Evolutionary conservation across 495 filamentous ascomycete genomes (phyloP).

Genomic region (Parachaetomium inaequale): DNA sequence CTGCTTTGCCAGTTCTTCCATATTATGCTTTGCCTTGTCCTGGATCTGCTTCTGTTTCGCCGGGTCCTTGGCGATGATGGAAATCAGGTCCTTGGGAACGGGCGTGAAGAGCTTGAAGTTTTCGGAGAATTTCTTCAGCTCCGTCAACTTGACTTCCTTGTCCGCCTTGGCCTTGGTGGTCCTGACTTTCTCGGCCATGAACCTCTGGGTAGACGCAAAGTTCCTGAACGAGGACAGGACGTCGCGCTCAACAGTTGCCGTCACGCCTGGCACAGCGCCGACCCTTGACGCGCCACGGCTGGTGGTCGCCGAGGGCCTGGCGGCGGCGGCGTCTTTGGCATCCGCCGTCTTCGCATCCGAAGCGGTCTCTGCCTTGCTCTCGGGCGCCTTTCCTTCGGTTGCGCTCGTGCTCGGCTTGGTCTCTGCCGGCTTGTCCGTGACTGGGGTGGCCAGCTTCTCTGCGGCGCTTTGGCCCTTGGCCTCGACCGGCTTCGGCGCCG

Average conservation of each 20-base stretch:
- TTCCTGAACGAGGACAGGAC: conserved; percentile 75
- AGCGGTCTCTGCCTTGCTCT: conserved; percentile 16
- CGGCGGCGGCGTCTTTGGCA: conserved; percentile 26
- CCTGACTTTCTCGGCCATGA: conserved; percentile 66
- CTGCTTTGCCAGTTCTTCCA: conserved; percentile 52
- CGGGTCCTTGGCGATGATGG: conserved; percentile 93
- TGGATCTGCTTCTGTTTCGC: conserved; percentile 89
- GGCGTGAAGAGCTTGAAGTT: conserved; percentile 91
- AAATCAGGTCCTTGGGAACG: conserved; percentile 85
- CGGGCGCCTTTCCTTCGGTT: conserved; percentile 31
- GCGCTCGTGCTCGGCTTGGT: conserved; percentile 19
- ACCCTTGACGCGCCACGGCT: conserved; percentile 42
- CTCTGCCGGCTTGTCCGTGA: conserved; percentile 32
- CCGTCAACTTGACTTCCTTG: conserved; percentile 84
- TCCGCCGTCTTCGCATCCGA: conserved; percentile 26
- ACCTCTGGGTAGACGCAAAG: conserved; percentile 59
- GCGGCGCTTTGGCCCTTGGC: conserved; percentile 26
- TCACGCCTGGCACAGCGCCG: conserved; percentile 54
- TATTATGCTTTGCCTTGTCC: conserved; percentile 70
- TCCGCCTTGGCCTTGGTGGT: conserved; percentile 72
- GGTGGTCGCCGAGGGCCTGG: conserved; percentile 33
- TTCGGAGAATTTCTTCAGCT: conserved; percentile 89
- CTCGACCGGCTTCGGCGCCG: conserved; percentile 46
- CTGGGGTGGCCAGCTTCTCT: conserved; percentile 33
- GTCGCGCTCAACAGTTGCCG: conserved; percentile 72